Base-by-base conservation (phyloP, 805 yeast species). In the Cyberlindnera euphorbiiphila region DNA sequence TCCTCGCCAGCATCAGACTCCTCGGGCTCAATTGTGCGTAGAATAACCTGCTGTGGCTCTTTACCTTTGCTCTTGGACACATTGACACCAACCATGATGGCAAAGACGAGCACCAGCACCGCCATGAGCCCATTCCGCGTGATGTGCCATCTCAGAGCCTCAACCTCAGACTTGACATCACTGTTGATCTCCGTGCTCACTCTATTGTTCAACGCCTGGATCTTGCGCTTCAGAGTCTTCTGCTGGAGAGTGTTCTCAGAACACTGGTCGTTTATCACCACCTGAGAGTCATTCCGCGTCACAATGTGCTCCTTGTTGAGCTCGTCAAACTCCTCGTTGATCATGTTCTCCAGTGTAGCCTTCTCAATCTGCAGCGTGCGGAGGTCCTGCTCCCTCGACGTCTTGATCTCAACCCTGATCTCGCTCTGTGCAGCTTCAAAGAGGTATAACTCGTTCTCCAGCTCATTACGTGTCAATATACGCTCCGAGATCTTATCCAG, bases 391-490 rank as follows among this genome's bases (percentile, higher is more conserved):
- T 82, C 88, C 47, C 97, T 66, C 21, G 82, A 73, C 27, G 80
- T 71, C 27, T 81, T 78, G 17, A 88, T 75, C 50, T 88, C 96
- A 30, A 83, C 85, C 33, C 82, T 62, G 25, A 91, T 62, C 58
- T 91, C 98, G 37, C 89, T 81, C 44, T 86, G 86, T 0, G 96
- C 96, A 22, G 96, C 94, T 56, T 88, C 91, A 58, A 87, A 89
- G 11, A 93, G 62, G 55, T 91, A 93, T 16, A 77, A 73, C 51
- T 91, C 96, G 52, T 89, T 91, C 46, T 89, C 96, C 12, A 87
- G 63, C 49, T 87, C 96, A 44, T 78, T 76, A 19, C 62, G 61
- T 16, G 69, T 67, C 13, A 68, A 56, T 13, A 59, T 53, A 26
- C 57, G 53, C 3, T 59, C 61, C 19, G 59, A 51, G 17, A 65